Conservation (phyloP, 768 basidiomycete genomes). For the Mycena rosella region DNA sequence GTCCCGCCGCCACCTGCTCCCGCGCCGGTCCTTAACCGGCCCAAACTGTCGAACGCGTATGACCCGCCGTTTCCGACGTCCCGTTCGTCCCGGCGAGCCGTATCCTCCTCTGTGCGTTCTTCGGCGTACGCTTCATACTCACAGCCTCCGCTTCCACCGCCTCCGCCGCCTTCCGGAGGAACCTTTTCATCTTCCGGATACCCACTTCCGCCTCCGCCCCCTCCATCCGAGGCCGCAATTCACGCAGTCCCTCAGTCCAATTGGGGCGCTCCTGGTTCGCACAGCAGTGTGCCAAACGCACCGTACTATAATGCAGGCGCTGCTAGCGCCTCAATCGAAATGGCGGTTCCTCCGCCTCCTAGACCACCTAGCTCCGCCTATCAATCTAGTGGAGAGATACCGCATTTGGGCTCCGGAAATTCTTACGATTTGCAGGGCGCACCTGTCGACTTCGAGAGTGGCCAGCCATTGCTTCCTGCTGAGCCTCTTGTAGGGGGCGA, state of each 20-base stretch:
- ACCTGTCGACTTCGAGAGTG: not conserved
- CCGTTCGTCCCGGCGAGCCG: conserved; percentile 51
- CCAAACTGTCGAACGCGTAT: conserved; percentile 78
- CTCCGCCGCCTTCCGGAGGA: conserved; percentile 14
- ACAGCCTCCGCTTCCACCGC: conserved; percentile 28
- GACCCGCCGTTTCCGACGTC: conserved; percentile 79
- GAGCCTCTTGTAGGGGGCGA: not conserved
- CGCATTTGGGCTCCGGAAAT: conserved; percentile 10
- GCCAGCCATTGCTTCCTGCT: not conserved
- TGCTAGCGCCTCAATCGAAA: not conserved
- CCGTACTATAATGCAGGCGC: conserved; percentile 8
- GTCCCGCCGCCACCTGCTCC: conserved; percentile 52
- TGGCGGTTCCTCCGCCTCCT: conserved; percentile 32
- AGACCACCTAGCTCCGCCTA: conserved; percentile 21
- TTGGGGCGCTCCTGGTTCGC: not conserved
- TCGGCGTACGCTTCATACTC: conserved; percentile 40
- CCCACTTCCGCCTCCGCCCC: conserved; percentile 32
- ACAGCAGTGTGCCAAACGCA: not conserved
- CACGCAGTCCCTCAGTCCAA: not conserved
- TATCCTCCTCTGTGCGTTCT: conserved; percentile 42
- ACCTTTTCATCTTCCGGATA: conserved; percentile 32
- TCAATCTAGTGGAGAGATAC: conserved; percentile 16
- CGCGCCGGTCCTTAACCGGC: conserved; percentile 65
- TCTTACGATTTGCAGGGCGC: conserved; percentile 10
- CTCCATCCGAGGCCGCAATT: conserved; percentile 10